Evolutionary conservation across 1,284 basidiomycete genomes (phyloP), one percentile per base, ranked within the genome.

Genomic region (Papiliotrema flavescens): DNA sequence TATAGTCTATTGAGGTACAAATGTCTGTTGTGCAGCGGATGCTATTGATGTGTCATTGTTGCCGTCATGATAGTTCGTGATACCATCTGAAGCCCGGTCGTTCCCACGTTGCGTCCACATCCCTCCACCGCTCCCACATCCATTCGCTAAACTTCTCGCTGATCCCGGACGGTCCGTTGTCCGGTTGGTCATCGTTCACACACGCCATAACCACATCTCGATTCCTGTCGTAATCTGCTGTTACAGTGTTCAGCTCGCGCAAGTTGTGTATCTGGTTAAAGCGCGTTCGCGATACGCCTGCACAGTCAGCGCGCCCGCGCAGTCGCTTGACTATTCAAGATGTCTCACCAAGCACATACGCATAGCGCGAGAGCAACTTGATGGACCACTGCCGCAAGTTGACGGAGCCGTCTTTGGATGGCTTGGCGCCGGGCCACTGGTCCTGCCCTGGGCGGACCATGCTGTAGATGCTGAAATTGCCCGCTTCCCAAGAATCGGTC

Each of bases 101-200:
- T 32, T 50, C 49, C 51, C 51, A 47, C 43, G 19, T 19, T 26
- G 45, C 46, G 19, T 47, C 52, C 11, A 54, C 47, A 15, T 49
- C 24, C 11, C 51, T 51, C 39, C 54, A 61, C 19, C 54, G 46
- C 24, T 35, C 35, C 23, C 45, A 35, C 56, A 58, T 56, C 60
- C 60, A 61, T 4, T 36, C 37, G 6, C 54, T 51, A n/a, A 55
- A 49, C 17, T 46, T 32, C 24, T 47, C 53, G 17, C n/a, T 15
- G 9, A 40, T 45, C 14, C 44, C 35, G 20, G 49, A 44, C 34
- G 24, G 26, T 15, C 32, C 39, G 19, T 37, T 32, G 43, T 71
- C 70, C 11, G 65, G 59, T 52, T 68, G 66, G 57, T 73, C 70
- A 57, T 73, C 71, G 51, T 73, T 73, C 32, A 73, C 49, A 39